Evolutionary conservation across 2,329 filamentous ascomycete species (phyloP), one percentile per base, ranked within the genome.

Genomic region (Ophiostoma ips): DNA sequence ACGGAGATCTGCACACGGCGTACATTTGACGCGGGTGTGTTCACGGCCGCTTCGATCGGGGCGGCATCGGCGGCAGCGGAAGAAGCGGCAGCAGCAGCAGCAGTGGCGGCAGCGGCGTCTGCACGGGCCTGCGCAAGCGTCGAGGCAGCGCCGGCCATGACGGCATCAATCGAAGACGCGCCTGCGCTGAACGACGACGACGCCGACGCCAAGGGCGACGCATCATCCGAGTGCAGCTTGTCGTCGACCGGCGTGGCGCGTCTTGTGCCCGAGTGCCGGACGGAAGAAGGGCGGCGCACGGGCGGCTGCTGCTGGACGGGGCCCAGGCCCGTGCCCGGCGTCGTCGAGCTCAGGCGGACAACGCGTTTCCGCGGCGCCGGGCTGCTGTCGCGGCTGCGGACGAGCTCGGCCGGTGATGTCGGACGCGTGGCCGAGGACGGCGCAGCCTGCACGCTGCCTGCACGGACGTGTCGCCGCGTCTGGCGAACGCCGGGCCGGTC

Each of bases 1-100:
- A 72, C 62, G 5, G 68, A 67, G 50, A 79, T 76, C 49, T 75
- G 69, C n/a, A 79, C 75, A 3, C 76, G 69, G 15, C 75, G 69
- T 19, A 70, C 66, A 12, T 66, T 66, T 16, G 73, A 68, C 0
- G 69, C 68, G 2, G 76, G 76, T 0, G 76, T 80, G 57, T 77
- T 78, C 49, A 77, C 57, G 8, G 51, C 60, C 19, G 45, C 16
- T 5, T 30, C 46, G 9, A 31, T 19, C 16, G 46, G 46, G 5
- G 19, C 10, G 37, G 10, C 19, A n/a, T n/a, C n/a, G 8, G 13
- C 10, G 19, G 38, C 24, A 19, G 41, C 48, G 10, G 31, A 38
- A 8, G 48, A 11, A 24, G 61, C 55, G n/a, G 41, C 12, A 2
- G 46, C n/a, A 4, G 43, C 9, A 10, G 36, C 46, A 13, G 18